Base-by-base conservation (phyloP, 208 protist genomes). In the Lotmaria passim region DNA sequence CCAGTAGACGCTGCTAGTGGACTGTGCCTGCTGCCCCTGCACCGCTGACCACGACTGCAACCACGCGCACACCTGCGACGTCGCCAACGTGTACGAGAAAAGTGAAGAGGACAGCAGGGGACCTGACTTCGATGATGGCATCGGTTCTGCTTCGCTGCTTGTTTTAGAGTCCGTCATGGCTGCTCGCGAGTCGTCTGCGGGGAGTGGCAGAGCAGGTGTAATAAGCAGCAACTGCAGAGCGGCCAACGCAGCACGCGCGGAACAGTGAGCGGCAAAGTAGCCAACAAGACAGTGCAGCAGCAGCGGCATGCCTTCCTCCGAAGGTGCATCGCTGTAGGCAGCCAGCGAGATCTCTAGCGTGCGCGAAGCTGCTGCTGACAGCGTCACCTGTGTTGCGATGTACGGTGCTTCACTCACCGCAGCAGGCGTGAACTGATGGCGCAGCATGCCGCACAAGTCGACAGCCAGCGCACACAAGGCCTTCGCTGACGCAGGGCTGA, bases 281-380 rank as follows among this genome's bases (percentile, higher is more conserved):
- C 67, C 63, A 24, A 87, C 53, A n/a, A 69, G 63, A 10, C 41
- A 63, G 58, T 79, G 71, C 15, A 81, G 4, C 1, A 53, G 41
- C 38, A 51, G 46, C 31, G 70, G 59, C 64, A 86, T 67, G 21
- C 57, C 53, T 10, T 68, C 84, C 64, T 90, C 84, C 11, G 74
- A 58, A 14, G 82, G 71, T 12, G 50, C 53, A 14, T 67, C 46
- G 41, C 58, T 64, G 57, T 57, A 74, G 34, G 69, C 67, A 0
- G 53, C 41, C 30, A 90, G 65, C n/a, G 70, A 38, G 11, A 74
- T 48, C 34, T 67, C 73, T 36, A 90, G 39, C 38, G 64, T 58
- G 7, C 69, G 61, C 19, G 78, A 82, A 2, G 81, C 81, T 12
- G 64, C 23, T 23, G 53, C 46, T 21, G 70, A 50, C 23, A 56